Evolutionary conservation across 2,329 filamentous ascomycete species (phyloP).

Genomic region (Epichloe typhina): DNA sequence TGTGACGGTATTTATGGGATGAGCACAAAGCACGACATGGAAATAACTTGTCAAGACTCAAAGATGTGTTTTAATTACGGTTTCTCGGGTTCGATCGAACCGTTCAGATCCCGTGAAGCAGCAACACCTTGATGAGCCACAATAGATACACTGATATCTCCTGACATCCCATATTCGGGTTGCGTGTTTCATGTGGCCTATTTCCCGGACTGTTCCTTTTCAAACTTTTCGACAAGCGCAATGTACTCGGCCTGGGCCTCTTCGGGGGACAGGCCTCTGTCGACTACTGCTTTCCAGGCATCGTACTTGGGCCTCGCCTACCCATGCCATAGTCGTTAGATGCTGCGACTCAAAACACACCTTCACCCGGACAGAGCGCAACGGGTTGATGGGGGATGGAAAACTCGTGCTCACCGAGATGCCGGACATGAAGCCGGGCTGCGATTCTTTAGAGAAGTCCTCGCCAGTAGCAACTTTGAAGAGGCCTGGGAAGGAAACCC

Average conservation of each 20-base stretch:
- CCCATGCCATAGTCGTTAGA: not conserved
- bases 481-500: not conserved
- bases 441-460: not conserved
- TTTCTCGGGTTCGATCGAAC: too few species aligned
- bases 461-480: not conserved
- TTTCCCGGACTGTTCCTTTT: conserved; percentile 32
- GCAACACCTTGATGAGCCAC: too few species aligned
- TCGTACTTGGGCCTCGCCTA: conserved; percentile 1
- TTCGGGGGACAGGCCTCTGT: conserved; percentile 47
- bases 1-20: not conserved
- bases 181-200: too few species aligned
- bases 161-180: too few species aligned
- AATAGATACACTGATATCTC: too few species aligned
- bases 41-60: too few species aligned
- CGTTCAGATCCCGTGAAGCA: too few species aligned
- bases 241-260: conserved; percentile 69
- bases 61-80: too few species aligned
- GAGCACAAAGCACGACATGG: too few species aligned
- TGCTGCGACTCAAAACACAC: not conserved
- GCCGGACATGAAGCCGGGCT: not conserved
- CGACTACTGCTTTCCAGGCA: conserved; percentile 34
- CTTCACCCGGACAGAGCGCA: too few species aligned
- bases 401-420: not conserved
- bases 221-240: conserved; percentile 52
- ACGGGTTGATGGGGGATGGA: not conserved